Evolutionary conservation across 192 early-diverging fungal genomes (phyloP).

Genomic region (Chytriomyces sp.): DNA sequence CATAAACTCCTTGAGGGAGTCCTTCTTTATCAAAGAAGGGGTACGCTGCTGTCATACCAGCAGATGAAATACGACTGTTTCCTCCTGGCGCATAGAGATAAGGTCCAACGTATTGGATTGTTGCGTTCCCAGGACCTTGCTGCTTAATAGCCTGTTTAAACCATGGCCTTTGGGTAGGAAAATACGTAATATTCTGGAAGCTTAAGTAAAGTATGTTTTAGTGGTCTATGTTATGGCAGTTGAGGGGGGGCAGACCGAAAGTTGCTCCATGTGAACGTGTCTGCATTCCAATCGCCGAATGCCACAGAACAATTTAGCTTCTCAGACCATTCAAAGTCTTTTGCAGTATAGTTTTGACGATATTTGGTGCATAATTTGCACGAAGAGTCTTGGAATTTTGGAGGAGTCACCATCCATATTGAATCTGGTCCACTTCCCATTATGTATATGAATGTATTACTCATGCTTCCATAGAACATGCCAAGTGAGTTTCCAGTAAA

Average conservation of each 20-base stretch:
- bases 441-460: not conserved
- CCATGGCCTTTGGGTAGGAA: not conserved
- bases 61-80: not conserved
- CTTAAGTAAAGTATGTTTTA: too few species aligned
- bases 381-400: not conserved
- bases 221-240: too few species aligned
- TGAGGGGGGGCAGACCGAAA: not conserved
- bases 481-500: not conserved
- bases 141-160: not conserved
- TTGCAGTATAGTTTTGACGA: not conserved
- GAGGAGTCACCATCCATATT: not conserved
- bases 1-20: not conserved
- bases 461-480: not conserved
- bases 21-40: slow-evolving; percentile 6
- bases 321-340: not conserved
- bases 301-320: not conserved
- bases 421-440: not conserved
- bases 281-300: not conserved
- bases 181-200: not conserved
- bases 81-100: not conserved
- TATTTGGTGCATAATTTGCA: not conserved
- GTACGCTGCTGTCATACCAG: not conserved
- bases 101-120: not conserved
- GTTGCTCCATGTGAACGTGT: not conserved
- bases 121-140: not conserved